phyloP scores from a whole-genome alignment of 768 basidiomycete species.

The Exsudoporus frostii region DNA sequence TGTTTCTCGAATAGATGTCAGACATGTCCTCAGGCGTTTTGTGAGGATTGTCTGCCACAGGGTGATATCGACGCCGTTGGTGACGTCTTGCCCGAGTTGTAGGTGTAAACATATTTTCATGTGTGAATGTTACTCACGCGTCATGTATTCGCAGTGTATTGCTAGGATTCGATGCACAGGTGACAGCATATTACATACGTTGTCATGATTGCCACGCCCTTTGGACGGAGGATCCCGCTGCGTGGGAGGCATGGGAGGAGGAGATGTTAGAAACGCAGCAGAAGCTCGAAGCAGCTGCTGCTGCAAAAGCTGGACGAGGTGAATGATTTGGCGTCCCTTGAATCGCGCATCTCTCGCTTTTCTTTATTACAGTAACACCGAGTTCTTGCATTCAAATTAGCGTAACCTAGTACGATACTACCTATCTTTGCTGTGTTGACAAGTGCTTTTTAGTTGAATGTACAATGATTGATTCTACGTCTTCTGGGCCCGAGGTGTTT shows the following conservation, averaged over 20 bases:
- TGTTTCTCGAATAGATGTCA: slow-evolving; percentile 41
- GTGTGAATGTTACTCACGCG: slow-evolving; percentile 10
- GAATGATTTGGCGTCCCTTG: not conserved
- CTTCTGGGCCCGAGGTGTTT: not conserved
- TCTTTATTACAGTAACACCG: not conserved
- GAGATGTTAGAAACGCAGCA: slow-evolving; percentile 39
- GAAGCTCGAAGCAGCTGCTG: slow-evolving; percentile 28
- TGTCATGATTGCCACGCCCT: slow-evolving; percentile 47
- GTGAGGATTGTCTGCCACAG: slow-evolving; percentile 56
- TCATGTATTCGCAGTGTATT: slow-evolving; percentile 32
- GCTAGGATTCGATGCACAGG: slow-evolving; percentile 37
- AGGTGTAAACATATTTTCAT: slow-evolving; percentile 16
- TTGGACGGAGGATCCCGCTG: slow-evolving; percentile 34
- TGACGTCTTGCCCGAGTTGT: slow-evolving; percentile 58
- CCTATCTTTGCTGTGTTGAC: not conserved
- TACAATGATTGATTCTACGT: not conserved
- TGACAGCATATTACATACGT: slow-evolving; percentile 45
- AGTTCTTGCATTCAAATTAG: not conserved
- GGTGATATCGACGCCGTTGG: slow-evolving; percentile 52
- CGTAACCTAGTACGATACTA: not conserved
- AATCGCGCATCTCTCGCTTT: not conserved
- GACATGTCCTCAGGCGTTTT: slow-evolving; percentile 57
- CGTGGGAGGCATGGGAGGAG: slow-evolving; percentile 42
- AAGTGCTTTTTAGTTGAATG: not conserved
- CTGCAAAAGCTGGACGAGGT: not conserved